Base-by-base conservation (phyloP, 352 stramenopile genomes). In the Phytophthora hibernalis region DNA sequence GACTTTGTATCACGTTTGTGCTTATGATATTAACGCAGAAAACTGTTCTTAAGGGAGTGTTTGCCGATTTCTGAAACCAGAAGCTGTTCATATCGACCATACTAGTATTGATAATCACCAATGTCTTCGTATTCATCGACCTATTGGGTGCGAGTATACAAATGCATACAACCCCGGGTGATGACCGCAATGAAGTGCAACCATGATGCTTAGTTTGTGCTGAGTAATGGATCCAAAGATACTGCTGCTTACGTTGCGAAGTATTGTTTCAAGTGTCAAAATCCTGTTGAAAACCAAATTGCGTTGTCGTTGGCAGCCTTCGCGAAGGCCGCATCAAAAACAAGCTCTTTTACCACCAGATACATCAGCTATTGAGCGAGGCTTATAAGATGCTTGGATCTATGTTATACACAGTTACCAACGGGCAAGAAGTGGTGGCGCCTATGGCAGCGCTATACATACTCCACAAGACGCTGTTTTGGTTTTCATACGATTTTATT, bases 171-270 rank as follows among this genome's bases (percentile, higher is more conserved):
- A 70, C 11, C 21, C 31, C 0, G 40, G 0, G 26, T 80, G 0
- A 60, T 74, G 54, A 40, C 5, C 0, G 42, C 42, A 0, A 44
- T 80, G 3, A 73, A 71, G 51, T 80, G 61, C 43, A 75, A 77
- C 22, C 73, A 80, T 40, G 54, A 76, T 11, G 56, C 68, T 0
- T 38, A 58, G n/a, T 65, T 75, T 7, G 40, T 75, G 1, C 2
- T 70, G 2, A 38, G 28, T 12, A 57, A 22, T 9, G 37, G 37
- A 8, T 43, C 43, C 0, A 75, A 70, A n/a, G 44, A 57, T n/a
- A 43, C 45, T 20, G 67, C 52, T 12, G 61, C 51, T 1, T 75
- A 75, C 33, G 56, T 62, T 0, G 61, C 42, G 15, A 75, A 70
- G 18, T 70, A 70, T 38, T 70, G 55, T 18, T 68, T 31, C 28